Evolutionary conservation across 371 early-diverging fungal species (phyloP).

Genomic region (Sporodiniella umbellata): DNA sequence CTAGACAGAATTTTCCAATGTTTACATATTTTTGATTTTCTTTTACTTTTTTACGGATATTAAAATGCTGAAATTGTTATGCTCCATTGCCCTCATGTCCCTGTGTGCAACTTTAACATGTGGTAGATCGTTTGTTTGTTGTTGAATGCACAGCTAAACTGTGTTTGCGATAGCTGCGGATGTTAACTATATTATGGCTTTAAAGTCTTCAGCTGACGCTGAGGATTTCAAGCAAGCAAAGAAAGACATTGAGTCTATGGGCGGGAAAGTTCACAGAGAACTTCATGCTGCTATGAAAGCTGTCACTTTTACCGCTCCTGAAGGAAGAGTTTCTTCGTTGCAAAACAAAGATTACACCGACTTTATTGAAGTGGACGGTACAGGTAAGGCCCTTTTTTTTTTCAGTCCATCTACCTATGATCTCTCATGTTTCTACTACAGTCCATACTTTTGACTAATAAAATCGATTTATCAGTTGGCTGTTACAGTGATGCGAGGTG

Average conservation of each 20-base stretch:
- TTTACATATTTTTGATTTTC: background rate
- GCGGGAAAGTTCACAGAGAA: conserved; percentile 21
- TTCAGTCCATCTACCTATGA: no score
- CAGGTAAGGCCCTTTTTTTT: conserved; percentile 14
- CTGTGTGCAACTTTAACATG: conserved; percentile 2
- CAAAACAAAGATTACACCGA: conserved; percentile 18
- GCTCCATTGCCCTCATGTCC: background rate
- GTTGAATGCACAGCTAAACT: no score
- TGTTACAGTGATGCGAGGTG: no score
- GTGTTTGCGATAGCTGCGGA: conserved; percentile 6
- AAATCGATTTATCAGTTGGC: no score
- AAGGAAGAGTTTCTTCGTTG: conserved; percentile 9
- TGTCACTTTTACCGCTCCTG: conserved; percentile 15
- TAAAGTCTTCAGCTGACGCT: conserved; percentile 17
- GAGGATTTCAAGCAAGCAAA: conserved; percentile 11
- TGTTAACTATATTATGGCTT: conserved; percentile 18
- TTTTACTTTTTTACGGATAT: no score
- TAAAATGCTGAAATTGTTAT: background rate
- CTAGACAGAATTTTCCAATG: background rate
- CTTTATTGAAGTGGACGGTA: conserved; percentile 23
- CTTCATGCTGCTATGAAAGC: conserved; percentile 18
- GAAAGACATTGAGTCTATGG: conserved; percentile 15
- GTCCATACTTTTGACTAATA: background rate
- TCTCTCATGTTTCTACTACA: background rate
- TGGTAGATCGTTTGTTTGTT: conserved; percentile 1